Percentiles rank a stretch among this genome's conserved stretches.
phyloP scores from a whole-genome alignment of 495 filamentous ascomycete species.

The Penicillium robsamsonii region DNA sequence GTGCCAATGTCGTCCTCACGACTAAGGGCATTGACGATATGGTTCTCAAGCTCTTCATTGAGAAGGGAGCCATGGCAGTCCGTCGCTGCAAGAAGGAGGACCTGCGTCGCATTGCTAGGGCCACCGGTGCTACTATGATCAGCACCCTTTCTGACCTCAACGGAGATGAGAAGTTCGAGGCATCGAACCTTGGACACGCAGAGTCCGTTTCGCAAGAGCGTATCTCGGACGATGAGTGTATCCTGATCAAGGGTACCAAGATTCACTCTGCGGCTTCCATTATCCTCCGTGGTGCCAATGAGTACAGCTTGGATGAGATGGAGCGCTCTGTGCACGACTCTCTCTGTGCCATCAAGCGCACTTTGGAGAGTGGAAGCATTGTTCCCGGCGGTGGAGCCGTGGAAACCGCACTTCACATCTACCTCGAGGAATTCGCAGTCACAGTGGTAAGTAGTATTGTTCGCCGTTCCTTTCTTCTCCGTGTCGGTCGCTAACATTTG shows the following conservation, averaged over 20 bases:
- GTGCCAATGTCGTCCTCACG: conserved; percentile 93
- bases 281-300: conserved; percentile 93
- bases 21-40: conserved; percentile 99
- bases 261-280: conserved; percentile 91
- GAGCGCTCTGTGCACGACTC: conserved; percentile 97
- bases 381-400: conserved; percentile 96
- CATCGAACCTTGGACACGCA: conserved; percentile 81
- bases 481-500: conserved; percentile 17
- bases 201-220: conserved; percentile 96
- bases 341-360: conserved; percentile 93
- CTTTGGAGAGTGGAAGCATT: conserved; percentile 93
- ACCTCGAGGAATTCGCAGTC: conserved; percentile 98
- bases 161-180: conserved; percentile 94
- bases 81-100: conserved; percentile 99
- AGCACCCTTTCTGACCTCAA: conserved; percentile 93
- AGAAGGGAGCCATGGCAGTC: conserved; percentile 94
- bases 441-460: conserved; percentile 65
- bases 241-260: conserved; percentile 94
- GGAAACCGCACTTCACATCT: conserved; percentile 98
- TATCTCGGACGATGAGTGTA: conserved; percentile 98
- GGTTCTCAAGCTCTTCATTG: conserved; percentile 89
- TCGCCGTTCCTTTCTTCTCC: background rate
- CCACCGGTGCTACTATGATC: conserved; percentile 89
- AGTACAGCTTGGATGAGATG: conserved; percentile 98
- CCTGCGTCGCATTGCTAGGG: conserved; percentile 90